These are phyloP conservation scores for Geranium incanum DNA, from an alignment of 441 rosid genomes.

Conservation along the genomic window DNA sequence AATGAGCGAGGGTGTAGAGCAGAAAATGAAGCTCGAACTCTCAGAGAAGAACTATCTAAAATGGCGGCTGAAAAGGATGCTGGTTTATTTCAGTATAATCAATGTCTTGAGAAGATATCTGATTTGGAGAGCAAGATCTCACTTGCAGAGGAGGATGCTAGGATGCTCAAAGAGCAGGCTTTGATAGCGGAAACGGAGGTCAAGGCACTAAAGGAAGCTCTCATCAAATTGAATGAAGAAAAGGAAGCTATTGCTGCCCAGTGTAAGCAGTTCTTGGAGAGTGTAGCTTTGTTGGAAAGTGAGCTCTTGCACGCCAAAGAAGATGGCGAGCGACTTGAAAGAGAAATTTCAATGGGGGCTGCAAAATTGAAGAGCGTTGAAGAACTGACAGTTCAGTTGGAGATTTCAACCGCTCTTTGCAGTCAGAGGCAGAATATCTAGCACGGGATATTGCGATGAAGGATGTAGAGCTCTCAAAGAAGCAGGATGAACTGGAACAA, in stretches of 20 bases:
- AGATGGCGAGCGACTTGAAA: conserved; percentile 46
- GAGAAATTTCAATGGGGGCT: conserved; percentile 50
- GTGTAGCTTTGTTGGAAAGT: conserved; percentile 49
- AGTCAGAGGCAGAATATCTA: conserved; percentile 53
- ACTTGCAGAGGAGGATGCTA: conserved; percentile 46
- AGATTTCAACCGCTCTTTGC: conserved; percentile 55
- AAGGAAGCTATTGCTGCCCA: conserved; percentile 36
- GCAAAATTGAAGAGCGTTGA: conserved; percentile 56
- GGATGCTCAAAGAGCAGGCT: conserved; percentile 41
- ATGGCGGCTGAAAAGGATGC: conserved; percentile 47
- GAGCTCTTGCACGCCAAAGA: conserved; percentile 55
- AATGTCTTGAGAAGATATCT: conserved; percentile 49
- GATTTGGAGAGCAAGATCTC: conserved; percentile 50
- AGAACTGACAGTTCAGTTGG: conserved; percentile 47
- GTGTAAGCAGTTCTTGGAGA: conserved; percentile 49
- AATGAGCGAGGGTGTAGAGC: conserved; percentile 35
- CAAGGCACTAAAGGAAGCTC: conserved; percentile 38
- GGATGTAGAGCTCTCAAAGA: conserved; percentile 63
- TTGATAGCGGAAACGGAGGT: conserved; percentile 57
- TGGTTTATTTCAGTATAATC: conserved; percentile 39
- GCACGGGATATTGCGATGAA: conserved; percentile 48
- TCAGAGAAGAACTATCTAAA: conserved; percentile 45
- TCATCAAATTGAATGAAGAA: conserved; percentile 42
- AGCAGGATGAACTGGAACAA: conserved; percentile 54
- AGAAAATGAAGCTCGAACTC: conserved; percentile 42